Conservation (phyloP, 352 stramenopile species). For the Pythium monospermum region DNA sequence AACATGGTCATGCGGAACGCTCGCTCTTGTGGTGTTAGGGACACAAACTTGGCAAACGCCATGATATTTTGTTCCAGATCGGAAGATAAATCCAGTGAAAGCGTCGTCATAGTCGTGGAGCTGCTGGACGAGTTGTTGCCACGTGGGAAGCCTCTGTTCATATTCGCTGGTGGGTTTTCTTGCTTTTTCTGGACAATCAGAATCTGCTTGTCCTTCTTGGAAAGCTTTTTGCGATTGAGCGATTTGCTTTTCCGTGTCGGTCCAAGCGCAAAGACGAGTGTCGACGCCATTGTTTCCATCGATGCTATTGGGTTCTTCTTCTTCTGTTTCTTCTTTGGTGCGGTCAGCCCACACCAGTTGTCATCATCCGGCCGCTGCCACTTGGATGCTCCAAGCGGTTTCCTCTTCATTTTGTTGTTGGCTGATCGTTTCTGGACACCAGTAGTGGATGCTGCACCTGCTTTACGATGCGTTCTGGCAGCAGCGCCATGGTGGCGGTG, state of each 20-base stretch:
- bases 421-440: too few relatives aligned
- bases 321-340: not conserved
- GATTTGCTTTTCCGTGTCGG: conserved; percentile 5
- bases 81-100: conserved; percentile 8
- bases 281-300: not conserved
- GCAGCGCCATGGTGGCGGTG: not conserved
- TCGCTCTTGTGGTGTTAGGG: conserved; percentile 38
- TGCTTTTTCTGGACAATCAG: not conserved
- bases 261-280: conserved; percentile 7
- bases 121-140: not conserved
- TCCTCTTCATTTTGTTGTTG: too few relatives aligned
- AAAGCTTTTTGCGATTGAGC: conserved; percentile 19
- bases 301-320: not conserved
- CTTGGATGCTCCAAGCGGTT: not conserved
- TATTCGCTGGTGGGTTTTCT: not conserved
- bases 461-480: not conserved
- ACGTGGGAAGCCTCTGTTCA: not conserved
- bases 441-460: not conserved
- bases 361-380: not conserved
- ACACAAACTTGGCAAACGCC: conserved; percentile 37
- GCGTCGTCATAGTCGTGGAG: conserved; percentile 2
- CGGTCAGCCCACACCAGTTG: not conserved
- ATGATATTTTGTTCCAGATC: conserved; percentile 42
- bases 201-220: conserved; percentile 5
- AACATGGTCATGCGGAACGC: conserved; percentile 35